Evolutionary conservation across 352 stramenopile species (phyloP).

Genomic region (Globisporangium irregulare): DNA sequence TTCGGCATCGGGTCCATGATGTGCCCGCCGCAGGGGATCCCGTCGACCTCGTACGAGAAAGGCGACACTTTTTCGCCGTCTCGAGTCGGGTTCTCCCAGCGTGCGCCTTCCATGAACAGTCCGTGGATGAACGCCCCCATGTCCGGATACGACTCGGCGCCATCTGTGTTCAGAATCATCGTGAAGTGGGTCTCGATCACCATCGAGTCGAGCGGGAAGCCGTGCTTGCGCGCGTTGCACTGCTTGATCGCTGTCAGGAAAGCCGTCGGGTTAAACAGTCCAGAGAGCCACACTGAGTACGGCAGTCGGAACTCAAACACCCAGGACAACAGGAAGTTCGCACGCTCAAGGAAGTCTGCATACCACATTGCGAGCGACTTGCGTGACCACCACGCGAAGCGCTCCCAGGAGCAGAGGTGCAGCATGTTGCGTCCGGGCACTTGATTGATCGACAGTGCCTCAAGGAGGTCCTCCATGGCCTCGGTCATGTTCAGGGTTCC

Average conservation of each 20-base stretch:
- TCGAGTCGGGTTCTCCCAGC: conserved; percentile 75
- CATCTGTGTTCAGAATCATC: conserved; percentile 55
- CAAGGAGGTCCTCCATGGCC: conserved; percentile 85
- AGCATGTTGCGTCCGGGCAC: conserved; percentile 72
- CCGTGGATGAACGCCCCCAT: conserved; percentile 93
- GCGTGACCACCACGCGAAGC: conserved; percentile 80
- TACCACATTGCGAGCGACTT: conserved; percentile 84
- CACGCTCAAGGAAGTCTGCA: conserved; percentile 70
- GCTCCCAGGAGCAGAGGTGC: conserved; percentile 75
- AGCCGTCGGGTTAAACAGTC: conserved; percentile 80
- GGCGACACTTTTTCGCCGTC: conserved; percentile 80
- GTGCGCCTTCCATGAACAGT: conserved; percentile 93
- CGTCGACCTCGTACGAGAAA: conserved; percentile 84
- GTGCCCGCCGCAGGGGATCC: conserved; percentile 81
- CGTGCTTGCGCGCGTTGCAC: conserved; percentile 80
- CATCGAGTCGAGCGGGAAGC: conserved; percentile 90
- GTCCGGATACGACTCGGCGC: conserved; percentile 66
- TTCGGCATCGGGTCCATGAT: conserved; percentile 91
- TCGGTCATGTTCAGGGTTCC: conserved; percentile 88
- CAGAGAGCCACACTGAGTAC: conserved; percentile 81
- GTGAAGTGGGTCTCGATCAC: conserved; percentile 94
- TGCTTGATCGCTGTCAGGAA: conserved; percentile 87
- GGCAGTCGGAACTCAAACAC: conserved; percentile 63
- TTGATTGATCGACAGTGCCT: conserved; percentile 64
- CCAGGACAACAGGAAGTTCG: conserved; percentile 66